Percentiles rank a stretch among this genome's conserved stretches.
These are phyloP conservation scores for Tylopilus sp. DNA, from an alignment of 768 basidiomycete genomes.

Conservation along the genomic window DNA sequence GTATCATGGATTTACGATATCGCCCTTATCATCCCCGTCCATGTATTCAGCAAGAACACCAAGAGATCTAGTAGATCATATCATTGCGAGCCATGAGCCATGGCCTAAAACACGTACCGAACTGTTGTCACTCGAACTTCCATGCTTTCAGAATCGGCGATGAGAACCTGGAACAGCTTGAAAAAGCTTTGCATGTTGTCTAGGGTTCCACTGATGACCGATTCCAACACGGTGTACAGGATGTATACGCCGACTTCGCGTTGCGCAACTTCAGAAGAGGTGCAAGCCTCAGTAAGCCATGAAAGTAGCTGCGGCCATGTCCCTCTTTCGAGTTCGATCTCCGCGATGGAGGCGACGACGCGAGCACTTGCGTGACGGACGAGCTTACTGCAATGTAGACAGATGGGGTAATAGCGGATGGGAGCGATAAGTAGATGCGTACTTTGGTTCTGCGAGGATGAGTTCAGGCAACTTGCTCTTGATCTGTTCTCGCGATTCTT, in stretches of 20 bases:
- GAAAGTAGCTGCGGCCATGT: conserved; percentile 87
- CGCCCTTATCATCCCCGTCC: conserved; percentile 79
- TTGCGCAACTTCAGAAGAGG: conserved; percentile 62
- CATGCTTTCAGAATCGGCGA: conserved; percentile 80
- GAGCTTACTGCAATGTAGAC: conserved; percentile 55
- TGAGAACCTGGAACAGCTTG: conserved; percentile 67
- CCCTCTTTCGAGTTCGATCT: conserved; percentile 75
- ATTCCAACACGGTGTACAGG: conserved; percentile 87
- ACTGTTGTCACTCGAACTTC: conserved; percentile 91
- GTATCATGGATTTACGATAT: conserved; percentile 58
- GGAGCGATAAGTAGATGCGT: conserved; percentile 23
- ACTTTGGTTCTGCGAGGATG: conserved; percentile 78
- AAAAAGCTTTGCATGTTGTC: conserved; percentile 72
- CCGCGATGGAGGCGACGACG: conserved; percentile 89
- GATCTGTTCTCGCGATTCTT: conserved; percentile 72
- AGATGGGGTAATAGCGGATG: not conserved
- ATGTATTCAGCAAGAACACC: conserved; percentile 94
- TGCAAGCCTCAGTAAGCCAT: conserved; percentile 77
- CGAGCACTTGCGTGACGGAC: conserved; percentile 93
- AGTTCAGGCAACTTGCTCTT: conserved; percentile 79
- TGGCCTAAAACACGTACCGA: conserved; percentile 40
- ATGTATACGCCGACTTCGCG: conserved; percentile 93
- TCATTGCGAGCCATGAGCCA: conserved; percentile 1
- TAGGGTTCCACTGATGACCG: conserved; percentile 86
- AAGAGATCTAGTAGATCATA: conserved; percentile 52